Base-by-base conservation (phyloP, 495 filamentous ascomycete species). In the Parathielavia hyrcaniae region DNA sequence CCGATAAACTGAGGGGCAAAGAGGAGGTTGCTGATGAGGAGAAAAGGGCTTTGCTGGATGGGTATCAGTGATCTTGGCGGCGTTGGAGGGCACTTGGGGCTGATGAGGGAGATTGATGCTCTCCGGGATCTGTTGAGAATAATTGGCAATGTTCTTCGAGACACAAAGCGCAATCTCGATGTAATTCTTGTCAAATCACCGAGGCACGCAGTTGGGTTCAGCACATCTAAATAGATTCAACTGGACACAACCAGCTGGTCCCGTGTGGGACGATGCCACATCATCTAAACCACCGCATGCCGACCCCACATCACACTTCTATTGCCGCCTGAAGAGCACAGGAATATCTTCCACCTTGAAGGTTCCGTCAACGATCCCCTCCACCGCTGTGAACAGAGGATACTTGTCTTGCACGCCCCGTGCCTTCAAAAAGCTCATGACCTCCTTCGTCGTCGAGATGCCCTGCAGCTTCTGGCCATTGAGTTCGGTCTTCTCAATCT, bases 391-490 rank as follows among this genome's bases (percentile, higher is more conserved):
- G 62, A 99, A 89, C 34, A 99, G 72, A 40, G 95, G 95, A 67
- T 93, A 99, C 43, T 95, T 87, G 22, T 83, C 73, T 73, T 95
- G 91, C 60, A 82, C 74, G 6, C 83, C 85, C 64, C 85, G 81
- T 49, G 81, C 82, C 74, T 86, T 89, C 71, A 99, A 71, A 71
- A 97, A 97, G 44, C 73, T 80, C 75, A 92, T 86, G 17, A 99
- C 91, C 69, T 99, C 95, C 47, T 81, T 81, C 19, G 93, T 88
- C 38, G 95, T 99, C 66, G 85, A 84, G 7, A 89, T 96, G 17
- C 95, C 95, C 71, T 97, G 95, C 61, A 99, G 74, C 76, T 91
- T 96, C 80, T 99, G 95, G 35, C 95, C 95, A 69, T 99, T 99
- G 59, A 99, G 78, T 72, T 96, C 91, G 41, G 79, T 79, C 67